Percentiles rank a stretch among this genome's conserved stretches.
Conservation (phyloP, 345 rosid species). For the Rhodamnia rubescens region DNA sequence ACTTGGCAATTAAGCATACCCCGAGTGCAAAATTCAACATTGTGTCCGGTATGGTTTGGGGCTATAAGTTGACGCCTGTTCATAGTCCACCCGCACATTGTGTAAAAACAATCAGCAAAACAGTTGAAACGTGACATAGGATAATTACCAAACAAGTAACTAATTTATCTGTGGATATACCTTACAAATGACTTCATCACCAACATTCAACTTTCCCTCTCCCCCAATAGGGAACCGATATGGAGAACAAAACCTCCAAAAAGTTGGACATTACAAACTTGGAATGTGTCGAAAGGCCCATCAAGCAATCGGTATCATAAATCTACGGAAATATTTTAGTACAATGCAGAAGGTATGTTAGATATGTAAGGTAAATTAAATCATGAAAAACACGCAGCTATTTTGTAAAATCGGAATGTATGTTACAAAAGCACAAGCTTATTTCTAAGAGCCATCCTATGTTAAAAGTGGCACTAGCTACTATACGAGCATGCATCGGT, state of each 20-base stretch:
- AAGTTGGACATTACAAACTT: conserved; percentile 76
- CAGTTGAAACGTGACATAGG: not conserved
- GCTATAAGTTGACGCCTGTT: conserved; percentile 82
- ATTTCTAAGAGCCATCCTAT: not conserved
- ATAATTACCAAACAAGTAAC: not conserved
- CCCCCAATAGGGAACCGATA: conserved; percentile 52
- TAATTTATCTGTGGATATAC: conserved; percentile 16
- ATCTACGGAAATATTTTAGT: conserved; percentile 32
- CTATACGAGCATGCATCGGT: not conserved
- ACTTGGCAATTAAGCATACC: conserved; percentile 24
- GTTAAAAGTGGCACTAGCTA: not conserved
- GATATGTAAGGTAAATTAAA: not conserved
- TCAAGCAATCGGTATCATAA: conserved; percentile 64
- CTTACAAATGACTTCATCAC: conserved; percentile 76
- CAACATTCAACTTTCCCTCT: conserved; percentile 34
- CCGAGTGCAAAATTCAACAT: conserved; percentile 94
- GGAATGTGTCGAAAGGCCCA: conserved; percentile 65
- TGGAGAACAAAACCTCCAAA: conserved; percentile 92
- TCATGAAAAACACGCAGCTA: not conserved
- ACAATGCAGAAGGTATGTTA: not conserved
- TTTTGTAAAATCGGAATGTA: not conserved
- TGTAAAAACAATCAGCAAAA: not conserved
- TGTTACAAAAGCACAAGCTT: not conserved
- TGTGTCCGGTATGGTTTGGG: conserved; percentile 97
- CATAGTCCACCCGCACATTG: conserved; percentile 70